These are phyloP conservation scores for Planoprotostelium fungivorum DNA, from an alignment of 78 protist species.

Conservation along the genomic window DNA sequence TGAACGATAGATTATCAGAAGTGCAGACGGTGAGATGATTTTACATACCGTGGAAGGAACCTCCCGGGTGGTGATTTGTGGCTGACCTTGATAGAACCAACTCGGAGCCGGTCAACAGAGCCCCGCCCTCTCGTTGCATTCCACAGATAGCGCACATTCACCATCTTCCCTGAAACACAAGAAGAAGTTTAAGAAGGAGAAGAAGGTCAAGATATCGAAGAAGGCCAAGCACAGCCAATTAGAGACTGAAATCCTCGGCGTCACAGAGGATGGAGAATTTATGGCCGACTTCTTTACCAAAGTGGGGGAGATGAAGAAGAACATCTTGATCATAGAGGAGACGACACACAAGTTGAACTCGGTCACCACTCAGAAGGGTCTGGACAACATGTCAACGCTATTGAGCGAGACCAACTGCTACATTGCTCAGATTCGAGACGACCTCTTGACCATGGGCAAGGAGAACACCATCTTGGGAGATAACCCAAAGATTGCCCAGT, in stretches of 20 bases:
- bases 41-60: neutral
- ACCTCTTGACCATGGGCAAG: neutral
- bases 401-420: neutral
- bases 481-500: conserved; percentile 7
- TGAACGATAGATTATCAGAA: neutral
- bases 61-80: neutral
- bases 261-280: neutral
- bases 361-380: neutral
- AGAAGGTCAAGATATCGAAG: neutral
- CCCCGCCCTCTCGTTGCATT: neutral
- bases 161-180: neutral
- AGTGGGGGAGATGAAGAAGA: neutral
- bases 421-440: neutral
- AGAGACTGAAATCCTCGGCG: neutral
- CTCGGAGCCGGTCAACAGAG: neutral
- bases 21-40: neutral
- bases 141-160: neutral
- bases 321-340: neutral
- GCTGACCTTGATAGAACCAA: neutral
- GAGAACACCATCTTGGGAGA: neutral
- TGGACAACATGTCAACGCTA: neutral
- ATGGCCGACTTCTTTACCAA: neutral
- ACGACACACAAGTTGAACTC: neutral
- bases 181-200: neutral
- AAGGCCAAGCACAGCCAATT: neutral